Percentiles rank a stretch among this genome's conserved stretches.
Conservation (phyloP, 2,329 filamentous ascomycete genomes). For the Aspergillus pseudoglaucus region DNA sequence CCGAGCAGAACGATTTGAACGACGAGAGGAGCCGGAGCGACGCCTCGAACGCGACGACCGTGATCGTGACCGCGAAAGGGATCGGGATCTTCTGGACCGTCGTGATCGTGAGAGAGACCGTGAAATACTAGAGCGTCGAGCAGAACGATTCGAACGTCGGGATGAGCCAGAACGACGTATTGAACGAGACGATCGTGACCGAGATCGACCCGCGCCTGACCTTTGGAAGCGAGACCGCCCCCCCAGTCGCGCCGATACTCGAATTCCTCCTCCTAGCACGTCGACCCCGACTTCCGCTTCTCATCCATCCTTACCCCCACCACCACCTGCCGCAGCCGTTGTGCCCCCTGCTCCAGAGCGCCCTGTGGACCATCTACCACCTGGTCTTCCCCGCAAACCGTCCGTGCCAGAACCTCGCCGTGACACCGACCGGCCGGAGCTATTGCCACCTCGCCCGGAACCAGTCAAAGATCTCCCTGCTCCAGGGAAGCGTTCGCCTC, state of each 20-base stretch:
- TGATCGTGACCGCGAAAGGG: conserved; percentile 21
- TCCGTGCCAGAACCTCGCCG: conserved; percentile 22
- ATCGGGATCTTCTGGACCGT: conserved; percentile 13
- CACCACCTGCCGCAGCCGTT: neutral
- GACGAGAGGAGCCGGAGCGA: conserved; percentile 26
- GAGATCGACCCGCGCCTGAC: conserved; percentile 17
- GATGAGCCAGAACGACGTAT: conserved; percentile 27
- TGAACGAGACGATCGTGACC: conserved; percentile 25
- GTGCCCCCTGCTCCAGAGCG: conserved; percentile 16
- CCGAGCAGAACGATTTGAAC: conserved; percentile 22
- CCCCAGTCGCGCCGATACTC: conserved; percentile 25
- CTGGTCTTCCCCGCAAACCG: conserved; percentile 21
- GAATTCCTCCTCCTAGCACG: conserved; percentile 16
- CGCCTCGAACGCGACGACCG: conserved; percentile 25
- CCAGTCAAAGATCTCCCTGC: conserved; percentile 19
- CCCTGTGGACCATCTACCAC: conserved; percentile 15
- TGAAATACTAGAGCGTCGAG: conserved; percentile 20
- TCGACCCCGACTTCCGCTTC: conserved; percentile 15
- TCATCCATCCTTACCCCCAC: conserved; percentile 4
- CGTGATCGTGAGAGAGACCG: conserved; percentile 9
- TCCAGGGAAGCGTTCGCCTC: conserved; percentile 27
- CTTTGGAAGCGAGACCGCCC: conserved; percentile 37
- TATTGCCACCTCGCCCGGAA: conserved; percentile 20
- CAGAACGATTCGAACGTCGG: conserved; percentile 23
- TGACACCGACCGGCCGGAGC: conserved; percentile 25